A percentile compares a stretch with the other conserved stretches of the same genome.
Conservation (phyloP, 176 grass and related monocot species). For the Aegilops bicornis region DNA sequence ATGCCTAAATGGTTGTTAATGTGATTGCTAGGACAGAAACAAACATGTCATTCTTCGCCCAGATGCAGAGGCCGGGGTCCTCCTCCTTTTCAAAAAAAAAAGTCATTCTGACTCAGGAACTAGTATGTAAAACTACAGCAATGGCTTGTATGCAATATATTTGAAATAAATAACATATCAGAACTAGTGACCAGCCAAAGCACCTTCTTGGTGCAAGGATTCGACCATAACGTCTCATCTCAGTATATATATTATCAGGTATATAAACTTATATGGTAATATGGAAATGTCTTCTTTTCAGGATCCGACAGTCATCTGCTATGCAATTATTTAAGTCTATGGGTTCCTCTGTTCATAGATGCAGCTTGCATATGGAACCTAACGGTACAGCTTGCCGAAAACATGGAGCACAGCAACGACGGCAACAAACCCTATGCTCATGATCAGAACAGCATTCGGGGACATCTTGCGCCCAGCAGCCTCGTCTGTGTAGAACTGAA, state of each 20-base stretch:
- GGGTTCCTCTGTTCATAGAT: background rate
- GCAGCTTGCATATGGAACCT: constrained; percentile 5
- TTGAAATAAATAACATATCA: background rate
- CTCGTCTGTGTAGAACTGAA: background rate
- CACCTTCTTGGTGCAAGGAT: background rate
- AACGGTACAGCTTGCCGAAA: constrained; percentile 78
- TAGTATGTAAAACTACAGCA: no score
- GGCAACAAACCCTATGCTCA: constrained; percentile 89
- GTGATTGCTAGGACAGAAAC: no score
- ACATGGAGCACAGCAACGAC: constrained; percentile 83
- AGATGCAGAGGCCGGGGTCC: no score
- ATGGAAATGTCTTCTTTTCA: background rate
- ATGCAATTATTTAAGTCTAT: background rate
- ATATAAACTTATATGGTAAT: constrained; percentile 3
- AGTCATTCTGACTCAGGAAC: no score
- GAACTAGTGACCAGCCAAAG: background rate
- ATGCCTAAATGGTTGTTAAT: no score
- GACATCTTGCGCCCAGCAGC: no score
- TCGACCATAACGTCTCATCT: background rate
- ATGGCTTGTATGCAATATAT: no score
- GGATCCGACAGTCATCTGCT: background rate
- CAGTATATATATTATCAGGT: background rate
- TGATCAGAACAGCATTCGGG: constrained; percentile 55
- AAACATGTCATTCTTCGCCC: no score
- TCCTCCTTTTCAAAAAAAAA: no score